Base-by-base conservation (phyloP, 2,329 filamentous ascomycete species). In the Fusarium tuaranense region DNA sequence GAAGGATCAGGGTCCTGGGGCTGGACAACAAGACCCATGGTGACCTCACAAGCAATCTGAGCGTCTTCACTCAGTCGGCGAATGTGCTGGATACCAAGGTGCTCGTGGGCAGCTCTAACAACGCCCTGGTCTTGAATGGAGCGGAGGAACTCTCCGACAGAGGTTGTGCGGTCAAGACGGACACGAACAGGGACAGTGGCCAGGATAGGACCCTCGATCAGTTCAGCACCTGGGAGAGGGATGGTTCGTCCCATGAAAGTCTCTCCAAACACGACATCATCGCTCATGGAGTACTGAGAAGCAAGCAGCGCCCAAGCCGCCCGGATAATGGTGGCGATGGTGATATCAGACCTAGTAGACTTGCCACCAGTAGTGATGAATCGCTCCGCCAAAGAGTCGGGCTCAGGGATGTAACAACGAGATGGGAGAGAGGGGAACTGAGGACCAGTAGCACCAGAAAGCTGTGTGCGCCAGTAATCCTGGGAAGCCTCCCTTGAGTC, bases 41-140 rank as follows among this genome's bases (percentile, higher is more conserved):
- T 89, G 16, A 88, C 88, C 58, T 90, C 88, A 51, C 89, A 90
- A 1, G 89, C 80, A 34, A 85, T 86, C 63, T 89, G 88, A 84
- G 85, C 14, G 83, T 88, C 76, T 82, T 81, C 41, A 86, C 84
- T 76, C 86, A 87, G 68, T 82, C 81, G 22, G 79, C 84, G 68
- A 86, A 66, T 78, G 34, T 82, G 78, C n/a, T 81, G 78, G 2
- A 84, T 76, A 30, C 81, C 80, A 8, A 81, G 74, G 22, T 83
- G 77, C 48, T 82, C 82, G 7, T 78, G 79, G 0, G 79, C 78
- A 0, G 78, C 67, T 3, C 79, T 73, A 14, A 79, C 74, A 12
- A 77, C 70, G 4, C 76, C 72, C 60, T 77, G 77, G 22, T 78
- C 75, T 69, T 83, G 81, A 1, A 82, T 71, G 0, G 65, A 64